Evolutionary conservation across 1,284 basidiomycete species (phyloP).

Genomic region (Leucoagaricus sp.): DNA sequence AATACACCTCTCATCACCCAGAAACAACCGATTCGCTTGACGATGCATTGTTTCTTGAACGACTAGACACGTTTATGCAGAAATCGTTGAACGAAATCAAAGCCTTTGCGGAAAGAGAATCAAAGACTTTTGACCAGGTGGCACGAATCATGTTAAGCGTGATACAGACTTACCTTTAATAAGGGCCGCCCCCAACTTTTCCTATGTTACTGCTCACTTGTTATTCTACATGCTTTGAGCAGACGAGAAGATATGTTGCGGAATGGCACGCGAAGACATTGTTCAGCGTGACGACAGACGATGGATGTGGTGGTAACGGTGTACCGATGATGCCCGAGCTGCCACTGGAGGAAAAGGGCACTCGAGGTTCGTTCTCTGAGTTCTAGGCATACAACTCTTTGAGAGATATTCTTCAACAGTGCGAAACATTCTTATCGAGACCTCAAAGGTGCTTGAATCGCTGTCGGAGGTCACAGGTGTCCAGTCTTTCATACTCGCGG

Average conservation of each 20-base stretch:
- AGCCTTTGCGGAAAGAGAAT: constrained; percentile 59
- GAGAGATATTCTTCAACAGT: constrained; percentile 41
- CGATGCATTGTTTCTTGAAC: constrained; percentile 58
- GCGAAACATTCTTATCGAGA: constrained; percentile 42
- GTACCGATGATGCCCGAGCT: no score
- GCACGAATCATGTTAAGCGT: constrained; percentile 9
- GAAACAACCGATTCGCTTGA: constrained; percentile 18
- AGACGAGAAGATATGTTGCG: constrained; percentile 55
- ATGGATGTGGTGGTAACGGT: not conserved
- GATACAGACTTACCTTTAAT: constrained; percentile 17
- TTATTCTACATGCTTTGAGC: constrained; percentile 15
- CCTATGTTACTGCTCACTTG: constrained; percentile 8
- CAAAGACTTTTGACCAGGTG: constrained; percentile 60
- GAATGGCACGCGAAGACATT: constrained; percentile 60
- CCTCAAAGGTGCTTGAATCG: constrained; percentile 53
- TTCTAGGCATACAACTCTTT: not conserved
- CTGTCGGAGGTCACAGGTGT: constrained; percentile 47
- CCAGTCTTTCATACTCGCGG: constrained; percentile 62
- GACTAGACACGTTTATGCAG: constrained; percentile 60
- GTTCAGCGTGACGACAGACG: constrained; percentile 32
- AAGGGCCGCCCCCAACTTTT: constrained; percentile 18
- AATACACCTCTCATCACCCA: constrained; percentile 8
- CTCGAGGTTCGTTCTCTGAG: constrained; percentile 20
- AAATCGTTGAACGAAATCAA: constrained; percentile 56
- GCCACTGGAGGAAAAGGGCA: not conserved